Conservation (phyloP, 2,329 filamentous ascomycete species). For the Aspergillus persii region DNA sequence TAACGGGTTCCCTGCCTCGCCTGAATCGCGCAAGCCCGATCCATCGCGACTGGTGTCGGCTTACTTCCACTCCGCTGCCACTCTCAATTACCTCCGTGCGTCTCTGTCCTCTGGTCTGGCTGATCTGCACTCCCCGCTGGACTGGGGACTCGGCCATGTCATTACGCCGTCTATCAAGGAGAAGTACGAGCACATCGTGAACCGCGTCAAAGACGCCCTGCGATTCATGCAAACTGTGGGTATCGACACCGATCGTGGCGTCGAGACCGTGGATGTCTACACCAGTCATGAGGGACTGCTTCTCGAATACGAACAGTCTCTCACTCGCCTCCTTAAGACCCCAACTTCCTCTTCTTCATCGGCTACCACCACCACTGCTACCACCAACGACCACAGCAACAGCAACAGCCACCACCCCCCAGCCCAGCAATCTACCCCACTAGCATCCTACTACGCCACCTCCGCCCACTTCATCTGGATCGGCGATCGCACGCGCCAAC, state of each 20-base stretch:
- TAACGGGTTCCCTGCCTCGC: constrained; percentile 70
- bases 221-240: constrained; percentile 94
- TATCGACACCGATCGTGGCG: constrained; percentile 76
- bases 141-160: constrained; percentile 94
- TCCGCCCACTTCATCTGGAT: constrained; percentile 98
- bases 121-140: constrained; percentile 86
- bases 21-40: constrained; percentile 75
- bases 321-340: constrained; percentile 73
- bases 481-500: constrained; percentile 89
- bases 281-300: constrained; percentile 93
- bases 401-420: constrained; percentile 1
- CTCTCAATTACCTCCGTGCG: constrained; percentile 86
- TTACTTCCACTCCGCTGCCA: constrained; percentile 94
- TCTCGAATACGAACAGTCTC: constrained; percentile 86
- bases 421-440: constrained; percentile 38
- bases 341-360: constrained; percentile 37
- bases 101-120: constrained; percentile 84
- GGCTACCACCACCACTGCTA: constrained; percentile 13
- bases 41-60: constrained; percentile 81
- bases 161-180: constrained; percentile 76
- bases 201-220: constrained; percentile 82
- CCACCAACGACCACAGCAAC: constrained; percentile 40
- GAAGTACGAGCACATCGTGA: constrained; percentile 82
- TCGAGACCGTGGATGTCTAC: constrained; percentile 91
- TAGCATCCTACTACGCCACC: constrained; percentile 77